Percentiles rank a stretch among this genome's conserved stretches.
Evolutionary conservation across 23 red algal species (phyloP).

Genomic region (Gracilaria domingensis): DNA sequence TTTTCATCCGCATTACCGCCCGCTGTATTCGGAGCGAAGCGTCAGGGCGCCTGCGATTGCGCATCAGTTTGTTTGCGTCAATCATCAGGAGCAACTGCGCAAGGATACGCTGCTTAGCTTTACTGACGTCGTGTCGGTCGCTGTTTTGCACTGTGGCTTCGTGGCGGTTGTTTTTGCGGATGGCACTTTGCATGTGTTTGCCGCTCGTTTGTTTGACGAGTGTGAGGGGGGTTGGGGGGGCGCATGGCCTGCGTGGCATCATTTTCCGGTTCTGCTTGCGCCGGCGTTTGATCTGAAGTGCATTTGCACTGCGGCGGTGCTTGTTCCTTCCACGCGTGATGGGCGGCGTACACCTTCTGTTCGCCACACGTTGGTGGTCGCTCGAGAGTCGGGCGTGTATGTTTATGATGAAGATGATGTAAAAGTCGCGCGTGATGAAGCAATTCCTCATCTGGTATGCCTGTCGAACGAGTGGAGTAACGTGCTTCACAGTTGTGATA

Average conservation of each 20-base stretch:
- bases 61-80: conserved; percentile 15
- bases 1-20: background rate
- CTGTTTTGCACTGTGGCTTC: conserved; percentile 18
- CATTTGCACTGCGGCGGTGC: background rate
- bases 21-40: background rate
- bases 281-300: background rate
- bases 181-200: conserved; percentile 15
- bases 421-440: background rate
- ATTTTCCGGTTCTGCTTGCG: background rate
- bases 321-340: background rate
- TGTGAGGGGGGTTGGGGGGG: conserved; percentile 15
- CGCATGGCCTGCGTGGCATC: background rate
- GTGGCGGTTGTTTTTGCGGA: conserved; percentile 10
- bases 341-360: background rate
- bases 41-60: background rate
- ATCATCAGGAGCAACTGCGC: background rate
- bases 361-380: background rate
- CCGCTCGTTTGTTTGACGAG: background rate
- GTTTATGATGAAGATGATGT: background rate
- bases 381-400: conserved; percentile 8
- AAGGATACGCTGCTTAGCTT: conserved; percentile 17
- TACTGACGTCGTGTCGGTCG: conserved; percentile 2
- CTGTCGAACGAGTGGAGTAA: conserved; percentile 2
- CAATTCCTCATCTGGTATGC: background rate
- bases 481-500: background rate